Percentiles rank a stretch among this genome's conserved stretches.
These are phyloP conservation scores for Eimeria tenella DNA, from an alignment of 169 alveolate genomes.

Conservation along the genomic window DNA sequence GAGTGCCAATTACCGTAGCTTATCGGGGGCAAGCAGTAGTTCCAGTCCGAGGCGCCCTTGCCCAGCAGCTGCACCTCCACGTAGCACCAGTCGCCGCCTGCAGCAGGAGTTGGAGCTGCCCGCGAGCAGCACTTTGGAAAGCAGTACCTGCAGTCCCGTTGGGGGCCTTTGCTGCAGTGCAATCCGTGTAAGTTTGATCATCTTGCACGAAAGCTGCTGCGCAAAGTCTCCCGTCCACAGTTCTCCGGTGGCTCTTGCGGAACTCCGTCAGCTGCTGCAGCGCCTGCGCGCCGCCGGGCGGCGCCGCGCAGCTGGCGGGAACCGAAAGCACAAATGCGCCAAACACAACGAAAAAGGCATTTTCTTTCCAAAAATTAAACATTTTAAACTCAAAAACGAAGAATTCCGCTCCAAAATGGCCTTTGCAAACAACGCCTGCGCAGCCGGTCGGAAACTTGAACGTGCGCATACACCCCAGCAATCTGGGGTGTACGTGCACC, in stretches of 20 bases:
- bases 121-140: neutral
- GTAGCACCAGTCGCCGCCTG: conserved; percentile 94
- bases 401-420: neutral
- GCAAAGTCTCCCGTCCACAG: conserved; percentile 93
- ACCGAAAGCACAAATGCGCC: neutral
- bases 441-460: too few relatives aligned
- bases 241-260: conserved; percentile 91
- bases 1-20: conserved; percentile 34
- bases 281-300: conserved; percentile 67
- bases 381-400: neutral
- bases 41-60: conserved; percentile 93
- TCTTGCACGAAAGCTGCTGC: conserved; percentile 96
- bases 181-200: conserved; percentile 93
- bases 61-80: conserved; percentile 95
- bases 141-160: conserved; percentile 90
- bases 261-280: conserved; percentile 90
- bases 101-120: neutral
- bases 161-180: conserved; percentile 94
- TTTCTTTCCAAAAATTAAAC: neutral
- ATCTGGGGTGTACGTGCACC: conserved; percentile 2
- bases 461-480: neutral
- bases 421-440: too few relatives aligned
- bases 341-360: neutral
- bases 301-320: neutral
- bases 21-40: conserved; percentile 75